Evolutionary conservation across 2,329 filamentous ascomycete species (phyloP).

Genomic region (Trichoderma sp.): DNA sequence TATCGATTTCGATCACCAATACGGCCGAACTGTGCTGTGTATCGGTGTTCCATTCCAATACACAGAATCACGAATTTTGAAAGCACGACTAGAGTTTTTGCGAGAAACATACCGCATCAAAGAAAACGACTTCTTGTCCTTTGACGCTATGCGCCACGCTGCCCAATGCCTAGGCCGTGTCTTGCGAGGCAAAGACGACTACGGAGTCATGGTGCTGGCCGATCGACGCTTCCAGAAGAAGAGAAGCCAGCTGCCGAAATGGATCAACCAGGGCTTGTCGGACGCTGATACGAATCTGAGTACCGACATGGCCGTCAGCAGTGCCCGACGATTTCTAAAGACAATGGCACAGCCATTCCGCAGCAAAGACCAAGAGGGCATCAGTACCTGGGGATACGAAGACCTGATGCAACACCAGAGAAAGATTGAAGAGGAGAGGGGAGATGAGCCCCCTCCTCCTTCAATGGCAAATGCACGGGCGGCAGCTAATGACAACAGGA

Average conservation of each 20-base stretch:
- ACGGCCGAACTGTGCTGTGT: conserved; percentile 90
- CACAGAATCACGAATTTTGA: conserved; percentile 94
- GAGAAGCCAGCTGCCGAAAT: conserved; percentile 85
- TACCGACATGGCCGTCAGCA: conserved; percentile 91
- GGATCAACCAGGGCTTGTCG: conserved; percentile 87
- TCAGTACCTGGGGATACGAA: conserved; percentile 84
- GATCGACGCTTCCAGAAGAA: conserved; percentile 95
- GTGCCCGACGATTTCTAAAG: conserved; percentile 83
- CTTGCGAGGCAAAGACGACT: conserved; percentile 94
- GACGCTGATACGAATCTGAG: conserved; percentile 88
- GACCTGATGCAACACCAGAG: conserved; percentile 79
- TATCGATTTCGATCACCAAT: conserved; percentile 99
- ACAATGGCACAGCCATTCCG: conserved; percentile 92
- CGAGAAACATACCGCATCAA: conserved; percentile 95
- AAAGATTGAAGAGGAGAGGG: conserved; percentile 69
- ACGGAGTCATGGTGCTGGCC: conserved; percentile 98
- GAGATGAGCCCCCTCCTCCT: conserved; percentile 50
- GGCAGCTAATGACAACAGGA: background rate
- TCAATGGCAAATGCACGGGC: conserved; percentile 31
- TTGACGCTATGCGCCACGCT: conserved; percentile 99
- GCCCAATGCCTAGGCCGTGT: conserved; percentile 96
- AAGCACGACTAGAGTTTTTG: conserved; percentile 93
- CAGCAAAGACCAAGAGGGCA: conserved; percentile 80
- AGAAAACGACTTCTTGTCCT: conserved; percentile 96
- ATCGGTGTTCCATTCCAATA: conserved; percentile 99